phyloP scores from a whole-genome alignment of 2,329 filamentous ascomycete genomes.

The Penicillium paneum region DNA sequence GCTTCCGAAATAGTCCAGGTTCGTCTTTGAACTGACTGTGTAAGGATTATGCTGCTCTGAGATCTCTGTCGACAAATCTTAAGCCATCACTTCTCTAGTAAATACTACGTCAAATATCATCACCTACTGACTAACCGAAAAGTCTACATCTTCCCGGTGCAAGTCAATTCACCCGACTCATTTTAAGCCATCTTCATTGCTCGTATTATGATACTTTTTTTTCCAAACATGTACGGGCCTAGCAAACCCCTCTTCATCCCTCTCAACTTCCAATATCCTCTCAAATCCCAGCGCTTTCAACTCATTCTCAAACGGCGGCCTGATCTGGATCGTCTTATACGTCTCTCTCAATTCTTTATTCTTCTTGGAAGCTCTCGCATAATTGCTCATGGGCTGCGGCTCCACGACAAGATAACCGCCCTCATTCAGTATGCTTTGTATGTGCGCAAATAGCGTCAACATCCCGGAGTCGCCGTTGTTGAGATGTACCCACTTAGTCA shows the following conservation, averaged over 20 bases:
- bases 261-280: constrained; percentile 21
- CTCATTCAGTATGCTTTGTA: constrained; percentile 21
- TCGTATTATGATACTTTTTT: constrained; percentile 7
- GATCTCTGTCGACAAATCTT: constrained; percentile 35
- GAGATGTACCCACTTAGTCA: constrained; percentile 27
- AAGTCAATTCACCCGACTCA: not conserved
- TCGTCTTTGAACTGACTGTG: no score
- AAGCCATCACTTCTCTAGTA: no score
- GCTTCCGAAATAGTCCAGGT: no score
- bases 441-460: constrained; percentile 23
- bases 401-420: constrained; percentile 26
- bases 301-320: constrained; percentile 23
- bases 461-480: constrained; percentile 24
- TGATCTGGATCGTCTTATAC: constrained; percentile 25
- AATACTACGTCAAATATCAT: no score
- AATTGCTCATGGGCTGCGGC: constrained; percentile 28
- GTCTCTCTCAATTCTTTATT: constrained; percentile 27
- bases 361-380: constrained; percentile 24
- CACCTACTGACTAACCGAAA: not conserved
- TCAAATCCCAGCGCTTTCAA: constrained; percentile 24
- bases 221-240: constrained; percentile 27
- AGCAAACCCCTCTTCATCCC: constrained; percentile 26
- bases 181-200: not conserved
- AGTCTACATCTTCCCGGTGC: not conserved
- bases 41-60: constrained; percentile 64